Base-by-base conservation (phyloP, 495 filamentous ascomycete species). In the Echria macrotheca region DNA sequence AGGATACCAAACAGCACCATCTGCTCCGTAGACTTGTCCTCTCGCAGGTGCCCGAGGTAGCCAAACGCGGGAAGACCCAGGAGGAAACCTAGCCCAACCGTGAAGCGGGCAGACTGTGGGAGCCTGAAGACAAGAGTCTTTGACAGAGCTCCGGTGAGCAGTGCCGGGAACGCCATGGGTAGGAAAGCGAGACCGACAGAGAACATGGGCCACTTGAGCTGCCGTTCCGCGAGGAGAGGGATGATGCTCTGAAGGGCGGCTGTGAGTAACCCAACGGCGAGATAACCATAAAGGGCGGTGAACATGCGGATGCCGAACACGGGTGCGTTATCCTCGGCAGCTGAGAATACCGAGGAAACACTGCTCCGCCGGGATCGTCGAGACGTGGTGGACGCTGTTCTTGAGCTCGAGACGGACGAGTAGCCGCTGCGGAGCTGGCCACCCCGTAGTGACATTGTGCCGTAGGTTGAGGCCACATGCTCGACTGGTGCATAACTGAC, bases 161-260 rank as follows among this genome's bases (percentile, higher is more conserved):
- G 44, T 2, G 60, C 57, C 7, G 62, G 62, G 8, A 39, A 57
- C 5, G 59, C 54, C 6, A 65, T 47, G 3, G 49, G 46, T 6
- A 63, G 50, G 26, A 65, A 58, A 5, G 52, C 35, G 11, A 51
- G 40, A 12, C 59, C 62, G 18, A 11, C 47, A 10, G 26, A 25
- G 3, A 49, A 43, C n/a, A 55, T 46, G 2, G 49, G 28, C 60
- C 60, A 63, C 18, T 50, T 23, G 25, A 63, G 50, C 3, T 47
- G 41, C 4, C 40, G 49, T 23, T 53, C 44, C 14, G 49, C 52
- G 31, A 60, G 57, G 3, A 58, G 44, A 3, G 62, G 62, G 8
- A 65, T 46, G 2, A 63, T 52, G 19, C 54, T 58, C 11, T 60
- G 48, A 1, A 65, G 48, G 1, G 62, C 54, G 1, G 62, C 53